Percentiles rank a stretch among this genome's conserved stretches.
phyloP scores from a whole-genome alignment of 257 asterid species.

The Coffea canephora region DNA sequence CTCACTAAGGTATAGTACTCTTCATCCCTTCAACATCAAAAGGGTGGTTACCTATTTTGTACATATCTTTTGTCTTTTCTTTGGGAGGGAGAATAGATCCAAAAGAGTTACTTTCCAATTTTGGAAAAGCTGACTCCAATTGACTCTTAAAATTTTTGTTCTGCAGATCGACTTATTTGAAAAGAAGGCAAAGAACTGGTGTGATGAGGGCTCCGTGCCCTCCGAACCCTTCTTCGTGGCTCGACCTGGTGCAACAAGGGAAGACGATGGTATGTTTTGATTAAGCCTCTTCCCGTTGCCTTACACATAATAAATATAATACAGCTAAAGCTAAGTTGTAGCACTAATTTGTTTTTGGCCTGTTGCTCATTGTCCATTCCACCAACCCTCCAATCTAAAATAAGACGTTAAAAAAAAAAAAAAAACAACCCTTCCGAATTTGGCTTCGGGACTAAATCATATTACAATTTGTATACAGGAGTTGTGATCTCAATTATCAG shows the following conservation, averaged over 20 bases:
- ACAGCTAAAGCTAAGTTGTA: not conserved
- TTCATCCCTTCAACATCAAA: not conserved
- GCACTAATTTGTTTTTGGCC: no score
- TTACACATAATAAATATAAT: not conserved
- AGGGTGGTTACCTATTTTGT: not conserved
- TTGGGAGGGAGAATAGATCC: not conserved
- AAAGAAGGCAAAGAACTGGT: constrained; percentile 89
- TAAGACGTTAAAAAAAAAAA: no score
- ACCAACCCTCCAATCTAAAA: no score
- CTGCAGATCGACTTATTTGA: constrained; percentile 40
- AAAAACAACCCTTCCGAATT: not conserved
- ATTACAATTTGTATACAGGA: constrained; percentile 40
- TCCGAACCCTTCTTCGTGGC: constrained; percentile 92
- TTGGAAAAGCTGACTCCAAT: not conserved
- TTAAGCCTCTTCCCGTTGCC: not conserved
- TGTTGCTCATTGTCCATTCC: no score
- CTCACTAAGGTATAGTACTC: constrained; percentile 64
- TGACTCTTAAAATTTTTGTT: not conserved
- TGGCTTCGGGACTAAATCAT: not conserved
- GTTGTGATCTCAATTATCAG: constrained; percentile 83
- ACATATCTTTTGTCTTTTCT: not conserved
- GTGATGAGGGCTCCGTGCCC: constrained; percentile 74
- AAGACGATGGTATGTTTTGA: constrained; percentile 77
- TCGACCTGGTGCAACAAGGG: constrained; percentile 75
- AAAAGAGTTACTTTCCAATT: not conserved